Conservation (phyloP, 116 monocot genomes). For the Phalaenopsis hybrid region DNA sequence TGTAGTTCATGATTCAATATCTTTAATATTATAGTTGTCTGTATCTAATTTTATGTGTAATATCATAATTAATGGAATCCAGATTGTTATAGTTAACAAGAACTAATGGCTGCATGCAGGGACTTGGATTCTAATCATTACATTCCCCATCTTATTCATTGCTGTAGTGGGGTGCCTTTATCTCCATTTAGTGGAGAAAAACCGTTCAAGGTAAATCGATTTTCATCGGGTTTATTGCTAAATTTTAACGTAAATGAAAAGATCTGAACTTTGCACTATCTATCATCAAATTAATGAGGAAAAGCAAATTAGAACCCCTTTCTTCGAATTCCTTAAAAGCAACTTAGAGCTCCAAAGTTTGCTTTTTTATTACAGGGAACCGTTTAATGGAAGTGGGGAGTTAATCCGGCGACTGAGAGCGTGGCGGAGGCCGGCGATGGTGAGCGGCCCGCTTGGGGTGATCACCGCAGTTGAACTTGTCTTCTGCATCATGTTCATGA, state of each 20-base stretch:
- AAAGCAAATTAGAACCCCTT: background rate
- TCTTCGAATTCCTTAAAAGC: background rate
- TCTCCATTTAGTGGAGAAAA: constrained; percentile 29
- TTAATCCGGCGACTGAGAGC: constrained; percentile 9
- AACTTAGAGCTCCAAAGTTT: background rate
- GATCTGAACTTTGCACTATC: too few relatives aligned
- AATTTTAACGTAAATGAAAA: too few relatives aligned
- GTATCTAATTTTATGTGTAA: too few relatives aligned
- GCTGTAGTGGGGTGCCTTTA: constrained; percentile 53
- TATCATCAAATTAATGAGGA: background rate
- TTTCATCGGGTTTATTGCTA: background rate
- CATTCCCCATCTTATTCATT: constrained; percentile 59
- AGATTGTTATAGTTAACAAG: too few relatives aligned
- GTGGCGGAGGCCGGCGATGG: constrained; percentile 55
- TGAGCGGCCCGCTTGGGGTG: constrained; percentile 59
- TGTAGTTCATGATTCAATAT: background rate
- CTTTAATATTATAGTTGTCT: too few relatives aligned
- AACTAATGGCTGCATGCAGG: constrained; percentile 22
- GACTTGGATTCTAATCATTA: constrained; percentile 29
- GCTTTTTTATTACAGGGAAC: background rate
- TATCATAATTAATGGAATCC: too few relatives aligned
- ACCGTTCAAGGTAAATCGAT: constrained; percentile 11
- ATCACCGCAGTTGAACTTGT: constrained; percentile 42
- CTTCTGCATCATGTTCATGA: constrained; percentile 50
- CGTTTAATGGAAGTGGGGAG: constrained; percentile 4